Evolutionary conservation across 257 asterid species (phyloP), one percentile per base, ranked within the genome.

Genomic region (Galeopsis tetrahit): DNA sequence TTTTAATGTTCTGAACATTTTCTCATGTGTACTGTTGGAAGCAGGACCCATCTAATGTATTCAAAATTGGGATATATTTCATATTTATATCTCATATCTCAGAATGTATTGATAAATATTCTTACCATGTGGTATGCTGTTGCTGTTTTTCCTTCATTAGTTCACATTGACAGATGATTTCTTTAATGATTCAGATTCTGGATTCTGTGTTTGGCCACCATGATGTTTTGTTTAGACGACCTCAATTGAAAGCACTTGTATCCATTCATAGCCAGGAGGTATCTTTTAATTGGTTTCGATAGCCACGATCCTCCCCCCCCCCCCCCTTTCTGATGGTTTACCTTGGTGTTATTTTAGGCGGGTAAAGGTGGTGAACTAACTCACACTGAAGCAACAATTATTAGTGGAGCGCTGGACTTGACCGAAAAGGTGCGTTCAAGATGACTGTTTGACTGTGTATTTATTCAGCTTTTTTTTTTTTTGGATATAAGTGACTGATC

Each of bases 301-400:
- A 13, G 57, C 7, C 31, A n/a, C 9, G 9, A 11, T 46, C 57
- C 0, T 31, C 57, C 7, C 0, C 2, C 17, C 46, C 11, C 8
- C 48, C 0, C 13, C 39, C 13, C 42, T 31, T 6, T 7, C 48
- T 68, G 63, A 56, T 58, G 40, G 32, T 63, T 57, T 36, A 62
- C 32, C 53, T 58, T 55, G 69, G 69, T 78, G 56, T 60, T 72
- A 61, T 86, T 49, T 28, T 71, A 95, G 98, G 99, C 92, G n/a
- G 99, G 99, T 66, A 90, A 82, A 86, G 99, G 98, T 13, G 98
- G 99, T 68, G 99, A 95, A 77, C 94, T 95, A 74, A 79, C 98
- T 42, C 98, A 90, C 58, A 93, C 86, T 71, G 99, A 95, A 82
- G 83, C 98, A 68, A 90, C 99, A 39, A 95, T 95, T 71, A 95